Evolutionary conservation across 768 basidiomycete genomes (phyloP).

Genomic region (Mycena venus): DNA sequence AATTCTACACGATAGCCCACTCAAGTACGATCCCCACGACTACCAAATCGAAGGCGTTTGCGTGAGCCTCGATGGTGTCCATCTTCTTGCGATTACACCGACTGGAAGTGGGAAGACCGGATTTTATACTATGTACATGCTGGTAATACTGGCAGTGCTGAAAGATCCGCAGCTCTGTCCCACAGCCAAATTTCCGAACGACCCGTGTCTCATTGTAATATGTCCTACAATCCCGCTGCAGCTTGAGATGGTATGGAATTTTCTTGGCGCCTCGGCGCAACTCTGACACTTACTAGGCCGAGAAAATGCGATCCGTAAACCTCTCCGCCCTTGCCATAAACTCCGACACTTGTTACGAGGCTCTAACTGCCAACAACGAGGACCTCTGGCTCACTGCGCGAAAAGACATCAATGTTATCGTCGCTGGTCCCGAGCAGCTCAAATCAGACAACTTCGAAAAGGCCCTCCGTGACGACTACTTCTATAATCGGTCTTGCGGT

Average conservation of each 20-base stretch:
- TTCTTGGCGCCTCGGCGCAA: too few species aligned
- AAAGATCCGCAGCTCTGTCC: not conserved
- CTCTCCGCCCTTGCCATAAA: too few species aligned
- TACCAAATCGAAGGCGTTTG: not conserved
- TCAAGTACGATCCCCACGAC: not conserved
- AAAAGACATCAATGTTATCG: too few species aligned
- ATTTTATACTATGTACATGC: too few species aligned
- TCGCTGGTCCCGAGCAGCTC: slow-evolving; percentile 15
- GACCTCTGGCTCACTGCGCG: too few species aligned
- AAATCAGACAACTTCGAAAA: slow-evolving; percentile 10
- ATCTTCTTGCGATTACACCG: not conserved
- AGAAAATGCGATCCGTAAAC: too few species aligned
- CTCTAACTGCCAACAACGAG: too few species aligned
- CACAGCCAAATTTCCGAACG: not conserved
- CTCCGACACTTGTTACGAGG: too few species aligned
- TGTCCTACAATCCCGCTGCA: not conserved
- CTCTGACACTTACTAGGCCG: too few species aligned
- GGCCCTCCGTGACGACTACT: slow-evolving; percentile 10
- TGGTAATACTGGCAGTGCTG: not conserved
- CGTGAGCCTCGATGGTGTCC: not conserved
- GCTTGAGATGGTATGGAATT: not conserved
- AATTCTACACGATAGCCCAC: not conserved
- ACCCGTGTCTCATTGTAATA: not conserved
- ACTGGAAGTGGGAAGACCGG: not conserved
- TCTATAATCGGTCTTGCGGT: slow-evolving; percentile 9